These are phyloP conservation scores for Cardamine chenopodiifolia DNA, from an alignment of 345 rosid species.

Conservation along the genomic window DNA sequence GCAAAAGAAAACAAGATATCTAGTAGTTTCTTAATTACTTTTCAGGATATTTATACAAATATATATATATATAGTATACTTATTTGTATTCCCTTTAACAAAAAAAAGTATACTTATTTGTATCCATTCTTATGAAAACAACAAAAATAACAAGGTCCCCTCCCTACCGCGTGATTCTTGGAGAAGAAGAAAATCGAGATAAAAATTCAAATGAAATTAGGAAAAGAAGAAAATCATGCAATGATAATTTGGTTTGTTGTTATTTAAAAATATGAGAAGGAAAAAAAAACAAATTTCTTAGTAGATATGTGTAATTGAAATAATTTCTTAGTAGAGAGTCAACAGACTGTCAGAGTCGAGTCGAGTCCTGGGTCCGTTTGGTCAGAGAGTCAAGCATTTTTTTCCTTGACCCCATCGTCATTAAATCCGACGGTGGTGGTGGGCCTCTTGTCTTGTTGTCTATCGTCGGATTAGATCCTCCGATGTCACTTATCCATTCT, in stretches of 20 bases:
- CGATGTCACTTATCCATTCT: slow-evolving; percentile 24
- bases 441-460: slow-evolving; percentile 50
- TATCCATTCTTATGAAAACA: not conserved
- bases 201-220: not conserved
- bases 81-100: no score
- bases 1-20: not conserved
- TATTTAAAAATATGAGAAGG: not conserved
- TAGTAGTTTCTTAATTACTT: not conserved
- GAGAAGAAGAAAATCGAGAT: not conserved
- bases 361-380: slow-evolving; percentile 43
- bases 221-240: not conserved
- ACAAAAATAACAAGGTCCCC: slow-evolving; percentile 24
- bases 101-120: not conserved
- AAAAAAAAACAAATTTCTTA: not conserved
- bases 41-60: not conserved
- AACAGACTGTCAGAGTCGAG: slow-evolving; percentile 48
- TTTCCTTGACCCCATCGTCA: slow-evolving; percentile 40
- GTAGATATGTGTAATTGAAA: slow-evolving; percentile 35
- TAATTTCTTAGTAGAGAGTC: slow-evolving; percentile 55
- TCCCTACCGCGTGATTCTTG: slow-evolving; percentile 22
- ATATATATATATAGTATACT: not conserved
- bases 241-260: slow-evolving; percentile 10
- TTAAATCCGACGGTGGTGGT: slow-evolving; percentile 63
- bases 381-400: slow-evolving; percentile 54
- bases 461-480: slow-evolving; percentile 29